These are phyloP conservation scores for Ormosia emarginata DNA, from an alignment of 306 rosid species.

Conservation along the genomic window DNA sequence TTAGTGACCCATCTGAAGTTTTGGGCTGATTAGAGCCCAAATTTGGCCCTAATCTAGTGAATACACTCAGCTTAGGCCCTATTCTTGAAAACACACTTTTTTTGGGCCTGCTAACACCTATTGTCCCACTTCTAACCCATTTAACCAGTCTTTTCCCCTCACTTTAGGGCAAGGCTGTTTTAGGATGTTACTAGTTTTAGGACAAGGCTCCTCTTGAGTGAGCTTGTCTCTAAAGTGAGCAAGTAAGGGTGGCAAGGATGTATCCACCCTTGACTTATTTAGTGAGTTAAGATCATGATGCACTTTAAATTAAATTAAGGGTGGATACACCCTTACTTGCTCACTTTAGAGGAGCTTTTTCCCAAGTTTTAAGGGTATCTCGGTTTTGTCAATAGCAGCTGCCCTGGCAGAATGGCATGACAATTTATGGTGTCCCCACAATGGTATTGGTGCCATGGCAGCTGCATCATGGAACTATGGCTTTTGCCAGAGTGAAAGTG, in stretches of 20 bases:
- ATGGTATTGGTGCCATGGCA: not conserved
- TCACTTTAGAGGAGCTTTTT: not conserved
- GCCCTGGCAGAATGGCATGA: not conserved
- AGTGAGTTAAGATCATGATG: not conserved
- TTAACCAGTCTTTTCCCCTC: no score
- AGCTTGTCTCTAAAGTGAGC: not conserved
- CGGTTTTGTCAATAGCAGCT: conserved; percentile 13
- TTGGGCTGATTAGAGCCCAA: no score
- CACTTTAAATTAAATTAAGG: not conserved
- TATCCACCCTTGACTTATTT: no score
- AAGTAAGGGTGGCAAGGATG: not conserved
- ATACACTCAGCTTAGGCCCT: no score
- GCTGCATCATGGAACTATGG: not conserved
- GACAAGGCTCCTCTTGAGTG: not conserved
- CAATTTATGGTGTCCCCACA: not conserved
- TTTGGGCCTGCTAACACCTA: no score
- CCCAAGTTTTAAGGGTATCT: not conserved
- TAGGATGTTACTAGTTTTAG: not conserved
- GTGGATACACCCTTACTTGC: not conserved
- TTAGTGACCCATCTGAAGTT: no score
- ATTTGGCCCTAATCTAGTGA: no score
- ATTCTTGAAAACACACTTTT: no score
- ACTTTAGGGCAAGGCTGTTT: no score
- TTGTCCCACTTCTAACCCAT: no score
- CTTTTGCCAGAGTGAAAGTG: not conserved